Base-by-base conservation (phyloP, 2,329 filamentous ascomycete genomes). In the Sporothrix pallida region DNA sequence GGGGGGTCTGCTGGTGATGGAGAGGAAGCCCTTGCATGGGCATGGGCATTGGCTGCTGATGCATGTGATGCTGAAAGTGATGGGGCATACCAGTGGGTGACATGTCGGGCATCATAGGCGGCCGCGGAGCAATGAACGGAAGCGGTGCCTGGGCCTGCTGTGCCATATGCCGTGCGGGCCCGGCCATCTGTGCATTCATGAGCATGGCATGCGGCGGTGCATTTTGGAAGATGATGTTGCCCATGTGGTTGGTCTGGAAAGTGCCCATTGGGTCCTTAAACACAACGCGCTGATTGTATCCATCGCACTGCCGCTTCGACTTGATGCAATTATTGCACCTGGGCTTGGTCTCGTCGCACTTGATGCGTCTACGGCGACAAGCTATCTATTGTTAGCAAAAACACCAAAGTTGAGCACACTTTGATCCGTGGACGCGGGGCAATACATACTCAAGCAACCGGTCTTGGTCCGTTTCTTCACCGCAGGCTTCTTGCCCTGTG, bases 331-430 rank as follows among this genome's bases (percentile, higher is more conserved):
- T 97, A 79, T 87, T 90, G 82, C 93, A 96, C 42, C 88, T 92
- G 37, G 93, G 93, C 69, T 92, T 89, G 78, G 94, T 93, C 81
- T 98, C 96, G 75, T 96, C 96, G 82, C 96, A 99, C 83, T 98
- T 99, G 83, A 99, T 98, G 76, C 96, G 92, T 71, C 96, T 91
- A 83, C 93, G 95, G 76, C 96, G 92, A 83, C 96, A 99, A 74
- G 96, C 93, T 74, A 42, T 95, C 62, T 26, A 76, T 73, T 63
- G 68, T 73, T 67, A 78, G 71, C 44, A 12, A 56, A 13, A 26
- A 17, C n/a, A 20, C 52, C 20, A 10, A 42, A 31, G 20, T 12
- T 31, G 12, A 46, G 7, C 31, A 37, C 31, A 37, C 31, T 7
- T 37, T 7, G 31, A 37, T 37, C 31, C 31, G 31, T 37, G 4